Base-by-base conservation (phyloP, 106 monocot genomes). In the Dactylorhiza incarnata region DNA sequence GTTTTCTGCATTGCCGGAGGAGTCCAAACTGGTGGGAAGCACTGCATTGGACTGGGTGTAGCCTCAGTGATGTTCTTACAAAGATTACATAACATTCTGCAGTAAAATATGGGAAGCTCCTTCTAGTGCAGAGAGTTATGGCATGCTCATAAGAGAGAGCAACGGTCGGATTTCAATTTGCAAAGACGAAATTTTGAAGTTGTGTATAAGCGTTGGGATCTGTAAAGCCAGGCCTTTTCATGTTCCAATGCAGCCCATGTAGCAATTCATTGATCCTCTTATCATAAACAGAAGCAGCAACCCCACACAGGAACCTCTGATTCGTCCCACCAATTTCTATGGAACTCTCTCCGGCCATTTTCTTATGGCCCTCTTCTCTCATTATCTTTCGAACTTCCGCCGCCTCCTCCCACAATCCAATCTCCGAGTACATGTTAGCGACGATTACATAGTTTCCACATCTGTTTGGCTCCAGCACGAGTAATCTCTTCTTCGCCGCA, bases 401-500 rank as follows among this genome's bases (percentile, higher is more conserved):
- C 16, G 90, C 94, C 51, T 88, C 84, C 26, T 91, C 80, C 90
- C 90, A 94, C 1, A 74, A 81, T 2, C 94, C 90, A 22, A 58
- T 58, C 52, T 94, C 90, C 2, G 90, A 88, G 48, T 75, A 94
- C 85, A 90, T 90, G 76, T 94, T 94, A 0, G 90, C 86, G 9
- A 85, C 83, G 23, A 90, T 86, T 2, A 94, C 85, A 78, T 85
- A 85, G 75, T 94, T 94, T 3, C 88, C 90, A n/a, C 81, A 82
- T 66, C 88, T 49, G 9, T 56, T 73, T 1, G 90, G 94, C 78
- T 90, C 94, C 81, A 94, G 37, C 50, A 43, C 37, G 2, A 94
- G 80, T 71, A 94, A 73, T 12, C 45, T 87, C 62, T 16, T 48
- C 58, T 80, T 84, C 17, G 72, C 83, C 9, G 37, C 74, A 54